Percentiles rank a stretch among this genome's conserved stretches.
Conservation (phyloP, 1,284 basidiomycete genomes). For the Ceratobasidium sp. region DNA sequence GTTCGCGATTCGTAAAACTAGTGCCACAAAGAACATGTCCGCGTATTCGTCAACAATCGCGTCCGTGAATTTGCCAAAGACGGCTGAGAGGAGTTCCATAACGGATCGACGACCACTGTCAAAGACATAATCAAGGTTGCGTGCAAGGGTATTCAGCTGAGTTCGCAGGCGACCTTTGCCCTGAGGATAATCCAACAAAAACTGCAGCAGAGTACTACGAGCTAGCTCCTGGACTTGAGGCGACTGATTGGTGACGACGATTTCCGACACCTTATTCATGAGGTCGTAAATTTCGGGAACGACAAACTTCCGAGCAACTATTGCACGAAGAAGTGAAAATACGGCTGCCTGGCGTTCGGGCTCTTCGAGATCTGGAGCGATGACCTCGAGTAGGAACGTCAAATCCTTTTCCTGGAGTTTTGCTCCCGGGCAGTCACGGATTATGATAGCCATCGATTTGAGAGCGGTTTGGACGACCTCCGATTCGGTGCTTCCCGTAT, state of each 20-base stretch:
- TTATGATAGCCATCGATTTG: constrained; percentile 82
- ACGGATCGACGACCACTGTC: constrained; percentile 92
- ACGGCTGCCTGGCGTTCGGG: constrained; percentile 84
- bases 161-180: constrained; percentile 88
- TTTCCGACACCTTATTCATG: constrained; percentile 93
- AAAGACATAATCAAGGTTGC: constrained; percentile 90
- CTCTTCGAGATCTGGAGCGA: constrained; percentile 94
- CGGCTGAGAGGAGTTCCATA: constrained; percentile 85
- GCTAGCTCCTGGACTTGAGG: constrained; percentile 90
- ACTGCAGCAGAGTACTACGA: constrained; percentile 88
- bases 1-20: constrained; percentile 93
- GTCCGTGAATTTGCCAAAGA: constrained; percentile 85
- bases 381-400: constrained; percentile 82
- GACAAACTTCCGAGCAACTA: constrained; percentile 89
- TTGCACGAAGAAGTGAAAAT: constrained; percentile 90
- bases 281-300: constrained; percentile 97
- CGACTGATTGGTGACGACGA: constrained; percentile 94
- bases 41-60: constrained; percentile 80
- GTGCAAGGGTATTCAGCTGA: constrained; percentile 91
- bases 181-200: constrained; percentile 97
- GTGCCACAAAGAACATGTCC: constrained; percentile 89
- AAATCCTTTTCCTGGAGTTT: constrained; percentile 91
- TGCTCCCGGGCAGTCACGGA: constrained; percentile 82
- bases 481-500: constrained; percentile 86
- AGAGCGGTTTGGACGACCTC: constrained; percentile 90